Evolutionary conservation across 352 stramenopile species (phyloP), one percentile per base, ranked within the genome.

Genomic region (Globisporangium carolinianum): DNA sequence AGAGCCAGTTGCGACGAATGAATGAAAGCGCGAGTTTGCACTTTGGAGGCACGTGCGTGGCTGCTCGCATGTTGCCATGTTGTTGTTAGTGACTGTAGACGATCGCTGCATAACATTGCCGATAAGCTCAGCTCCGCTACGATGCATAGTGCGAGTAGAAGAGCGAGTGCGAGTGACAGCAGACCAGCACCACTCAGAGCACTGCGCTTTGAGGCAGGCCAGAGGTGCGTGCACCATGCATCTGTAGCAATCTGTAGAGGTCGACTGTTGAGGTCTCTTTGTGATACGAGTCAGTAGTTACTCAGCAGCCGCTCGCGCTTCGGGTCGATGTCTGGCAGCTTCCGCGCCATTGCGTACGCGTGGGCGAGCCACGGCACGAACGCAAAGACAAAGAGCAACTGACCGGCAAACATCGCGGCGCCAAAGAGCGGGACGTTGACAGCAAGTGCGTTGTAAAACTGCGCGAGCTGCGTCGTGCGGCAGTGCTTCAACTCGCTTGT

Each of bases 281-380:
- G 5, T 18, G 15, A 47, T 38, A 32, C 56, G 24, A 37, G 11
- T 58, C n/a, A 80, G 57, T 75, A 90, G 62, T 86, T 72, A 65
- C 66, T 61, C 8, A 94, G 72, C 18, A 94, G 69, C 10, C 77
- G 69, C 55, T 89, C 72, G 42, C 67, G 67, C 71, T 91, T 94
- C 12, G 84, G 77, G 60, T 94, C 84, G 1, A 72, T 49, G 51
- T 86, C 78, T 15, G 65, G 60, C 45, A 87, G 73, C 35, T 77
- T 74, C 55, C 78, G 79, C 32, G 82, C 71, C 73, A 86, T 82
- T 67, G 69, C 76, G 61, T 89, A 90, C 24, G 83, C 71, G 55
- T 93, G 78, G 52, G 79, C 69, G 7, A 87, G 55, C 82, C 82
- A 94, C n/a, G 85, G 81, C 54, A 89, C 68, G 58, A 89, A 94